These are phyloP conservation scores for Penicillium diatomitis DNA, from an alignment of 495 filamentous ascomycete species.

Conservation along the genomic window DNA sequence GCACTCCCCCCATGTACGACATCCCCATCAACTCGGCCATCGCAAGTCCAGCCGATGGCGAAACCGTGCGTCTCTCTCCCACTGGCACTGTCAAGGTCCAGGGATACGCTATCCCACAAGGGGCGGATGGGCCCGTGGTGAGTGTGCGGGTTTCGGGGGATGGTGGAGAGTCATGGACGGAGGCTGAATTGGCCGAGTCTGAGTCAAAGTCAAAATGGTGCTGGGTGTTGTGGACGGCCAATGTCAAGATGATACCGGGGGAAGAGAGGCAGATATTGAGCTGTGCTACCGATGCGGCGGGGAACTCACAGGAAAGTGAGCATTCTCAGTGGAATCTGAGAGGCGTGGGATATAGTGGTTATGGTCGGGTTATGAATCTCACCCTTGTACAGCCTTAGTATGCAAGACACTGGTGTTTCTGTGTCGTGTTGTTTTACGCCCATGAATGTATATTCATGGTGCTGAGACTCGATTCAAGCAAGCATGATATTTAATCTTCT, in stretches of 20 bases:
- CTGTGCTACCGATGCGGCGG: constrained; percentile 42
- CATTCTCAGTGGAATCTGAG: constrained; percentile 48
- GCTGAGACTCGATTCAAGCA: neutral
- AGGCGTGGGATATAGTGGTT: constrained; percentile 54
- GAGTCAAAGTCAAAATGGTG: neutral
- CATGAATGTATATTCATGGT: neutral
- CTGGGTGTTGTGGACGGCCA: constrained; percentile 1
- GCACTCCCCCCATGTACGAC: constrained; percentile 46
- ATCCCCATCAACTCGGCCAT: constrained; percentile 55
- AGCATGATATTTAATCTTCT: neutral
- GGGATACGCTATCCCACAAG: constrained; percentile 50
- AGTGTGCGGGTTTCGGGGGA: constrained; percentile 45
- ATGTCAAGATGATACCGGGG: constrained; percentile 8
- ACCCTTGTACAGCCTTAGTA: constrained; percentile 10
- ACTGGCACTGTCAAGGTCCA: constrained; percentile 36
- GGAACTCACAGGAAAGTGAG: constrained; percentile 36
- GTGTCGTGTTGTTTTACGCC: too few relatives aligned
- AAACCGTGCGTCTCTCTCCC: constrained; percentile 22
- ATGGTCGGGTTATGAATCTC: constrained; percentile 43
- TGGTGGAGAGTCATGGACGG: constrained; percentile 40
- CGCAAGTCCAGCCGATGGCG: constrained; percentile 34
- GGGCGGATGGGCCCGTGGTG: constrained; percentile 42
- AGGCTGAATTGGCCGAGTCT: constrained; percentile 13
- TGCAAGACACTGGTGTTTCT: neutral
- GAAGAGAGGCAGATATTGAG: constrained; percentile 35